Evolutionary conservation across 441 rosid genomes (phyloP), one percentile per base, ranked within the genome.

Genomic region (Eruca vesicaria): DNA sequence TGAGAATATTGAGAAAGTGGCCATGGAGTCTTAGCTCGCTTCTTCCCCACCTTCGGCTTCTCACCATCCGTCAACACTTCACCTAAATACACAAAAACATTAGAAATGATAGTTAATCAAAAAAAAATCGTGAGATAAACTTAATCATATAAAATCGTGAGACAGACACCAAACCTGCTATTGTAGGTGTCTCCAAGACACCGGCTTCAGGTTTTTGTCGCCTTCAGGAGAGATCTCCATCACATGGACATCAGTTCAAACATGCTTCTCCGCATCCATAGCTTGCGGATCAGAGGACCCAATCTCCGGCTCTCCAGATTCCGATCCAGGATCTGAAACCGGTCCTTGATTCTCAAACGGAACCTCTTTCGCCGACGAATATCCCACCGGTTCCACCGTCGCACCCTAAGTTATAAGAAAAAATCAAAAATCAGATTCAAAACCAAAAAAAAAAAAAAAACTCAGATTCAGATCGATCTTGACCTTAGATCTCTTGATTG

Each of bases 1-100:
- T 87, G 88, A 56, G 92, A 71, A 72, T 84, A 89, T 90, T 94
- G 96, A 3, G 98, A 94, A 74, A 38, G n/a, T 38, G 11, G 15
- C n/a, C 14, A 2, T 9, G 41, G 14, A 9, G 41, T 12, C 41
- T 36, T 36, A 36, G 41, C 5, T 36, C 3, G 45, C 45, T 38
- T 38, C 45, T 11, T 38, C 45, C 45, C 45, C 1, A n/a, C 45
- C 45, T 11, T 38, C n/a, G 45, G 11, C 45, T 38, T 38, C 45
- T 38, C 45, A 38, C 45, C 4, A 35, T 35, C 38, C 38, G 11
- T 35, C 38, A 38, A n/a, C n/a, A 38, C 45, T 38, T 38, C 96
- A 74, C 82, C 96, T 87, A 79, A 80, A 65, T 73, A 66, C 26
- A 23, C 64, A 72, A 72, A 63, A 38, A 38, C 45, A 38, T 38